Evolutionary conservation across 345 rosid species (phyloP).

Genomic region (Erysimum cheiranthoides): DNA sequence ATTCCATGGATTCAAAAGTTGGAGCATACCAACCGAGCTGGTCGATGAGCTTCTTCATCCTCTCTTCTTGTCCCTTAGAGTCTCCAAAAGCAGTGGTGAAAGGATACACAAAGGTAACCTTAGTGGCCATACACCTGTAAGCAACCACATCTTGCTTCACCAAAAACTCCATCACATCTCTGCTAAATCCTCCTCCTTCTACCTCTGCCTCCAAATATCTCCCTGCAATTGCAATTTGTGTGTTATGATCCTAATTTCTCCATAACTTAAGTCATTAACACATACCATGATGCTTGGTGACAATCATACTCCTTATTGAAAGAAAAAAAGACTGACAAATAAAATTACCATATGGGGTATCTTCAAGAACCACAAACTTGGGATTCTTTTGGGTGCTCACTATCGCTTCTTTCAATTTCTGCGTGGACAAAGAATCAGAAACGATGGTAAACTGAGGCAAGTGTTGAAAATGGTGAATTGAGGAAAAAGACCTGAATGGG

Average conservation of each 20-base stretch:
- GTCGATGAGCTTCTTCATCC: slow-evolving; percentile 68
- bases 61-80: slow-evolving; percentile 83
- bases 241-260: background rate
- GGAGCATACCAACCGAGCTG: slow-evolving; percentile 87
- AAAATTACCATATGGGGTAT: slow-evolving; percentile 71
- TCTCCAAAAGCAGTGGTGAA: slow-evolving; percentile 93
- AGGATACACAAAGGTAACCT: slow-evolving; percentile 86
- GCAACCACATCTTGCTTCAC: slow-evolving; percentile 79
- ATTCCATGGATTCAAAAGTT: slow-evolving; percentile 75
- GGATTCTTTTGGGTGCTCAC: slow-evolving; percentile 73
- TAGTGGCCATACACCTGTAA: slow-evolving; percentile 78
- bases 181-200: slow-evolving; percentile 80
- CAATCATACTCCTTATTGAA: background rate
- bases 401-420: slow-evolving; percentile 78
- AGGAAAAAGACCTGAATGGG: slow-evolving; percentile 57
- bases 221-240: slow-evolving; percentile 47
- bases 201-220: slow-evolving; percentile 77
- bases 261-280: background rate
- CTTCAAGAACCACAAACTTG: slow-evolving; percentile 59
- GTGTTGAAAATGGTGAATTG: background rate
- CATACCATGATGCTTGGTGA: background rate
- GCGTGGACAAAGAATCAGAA: slow-evolving; percentile 22
- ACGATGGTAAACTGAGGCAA: background rate
- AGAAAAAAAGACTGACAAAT: background rate
- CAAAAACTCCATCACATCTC: slow-evolving; percentile 81